A percentile compares a stretch with the other conserved stretches of the same genome.
phyloP scores from a whole-genome alignment of 345 rosid genomes.

The Salix suchowensis region DNA sequence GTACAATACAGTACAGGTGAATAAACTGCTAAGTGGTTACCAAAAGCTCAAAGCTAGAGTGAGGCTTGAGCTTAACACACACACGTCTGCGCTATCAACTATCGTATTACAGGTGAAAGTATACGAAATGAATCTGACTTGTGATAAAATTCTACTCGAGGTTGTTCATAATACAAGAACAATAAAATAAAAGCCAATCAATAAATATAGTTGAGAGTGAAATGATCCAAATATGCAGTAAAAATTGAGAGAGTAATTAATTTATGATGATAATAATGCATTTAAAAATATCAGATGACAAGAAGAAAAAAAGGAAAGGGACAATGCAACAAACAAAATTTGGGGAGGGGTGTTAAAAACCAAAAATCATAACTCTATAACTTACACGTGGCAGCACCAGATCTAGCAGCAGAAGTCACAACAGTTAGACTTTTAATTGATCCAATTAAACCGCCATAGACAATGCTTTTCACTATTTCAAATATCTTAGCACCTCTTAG shows the following conservation, averaged over 20 bases:
- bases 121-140: too few species aligned
- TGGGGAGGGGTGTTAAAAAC: not conserved
- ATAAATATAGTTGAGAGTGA: not conserved
- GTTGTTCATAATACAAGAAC: not conserved
- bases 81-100: too few species aligned
- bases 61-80: too few species aligned
- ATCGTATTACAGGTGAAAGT: too few species aligned
- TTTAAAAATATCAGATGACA: not conserved
- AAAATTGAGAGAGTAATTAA: too few species aligned
- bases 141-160: too few species aligned
- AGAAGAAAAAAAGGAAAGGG: not conserved
- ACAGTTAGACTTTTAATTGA: constrained; percentile 17
- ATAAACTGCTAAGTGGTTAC: too few species aligned
- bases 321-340: not conserved
- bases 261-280: not conserved
- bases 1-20: too few species aligned
- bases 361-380: not conserved
- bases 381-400: constrained; percentile 17
- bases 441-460: constrained; percentile 23
- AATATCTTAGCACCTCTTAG: not conserved
- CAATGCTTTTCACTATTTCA: constrained; percentile 26
- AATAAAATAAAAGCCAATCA: too few species aligned
- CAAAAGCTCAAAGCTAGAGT: too few species aligned
- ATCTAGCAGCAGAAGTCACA: constrained; percentile 25
- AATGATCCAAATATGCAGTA: not conserved